Base-by-base conservation (phyloP, 2,329 filamentous ascomycete species). In the Claviceps maximensis region DNA sequence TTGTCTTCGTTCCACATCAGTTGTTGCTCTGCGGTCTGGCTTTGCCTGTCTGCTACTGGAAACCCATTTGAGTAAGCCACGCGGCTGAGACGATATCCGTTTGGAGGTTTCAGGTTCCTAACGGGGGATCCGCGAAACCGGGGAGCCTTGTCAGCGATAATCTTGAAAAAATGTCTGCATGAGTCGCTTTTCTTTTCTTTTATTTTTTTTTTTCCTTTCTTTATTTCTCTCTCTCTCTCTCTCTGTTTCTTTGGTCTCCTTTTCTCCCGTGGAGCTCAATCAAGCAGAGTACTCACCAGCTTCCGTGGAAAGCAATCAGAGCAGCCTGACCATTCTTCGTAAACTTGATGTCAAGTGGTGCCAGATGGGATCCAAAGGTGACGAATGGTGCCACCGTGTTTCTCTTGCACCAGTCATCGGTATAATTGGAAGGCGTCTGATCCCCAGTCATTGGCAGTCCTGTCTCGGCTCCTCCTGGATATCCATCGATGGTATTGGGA, bases 281-380 rank as follows among this genome's bases (percentile, higher is more conserved):
- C 36, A n/a, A 7, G 36, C 40, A 19, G 40, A 41, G n/a, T 25
- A 17, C 41, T 44, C 45, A 64, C 64, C 81, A 84, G 63, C 76
- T 81, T 12, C 82, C 82, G 61, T 84, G 81, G 62, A 84, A 82
- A 0, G 79, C 70, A 27, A 86, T 69, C 66, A 76, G 84, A 2
- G 79, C 80, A 4, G 72, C 74, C 13, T 72, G 76, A 13, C 75
- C 75, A 45, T 72, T 65, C 2, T 69, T 63, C 56, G 77, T 75
- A 67, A 86, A 86, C 55, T 78, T 76, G 56, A 85, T 75, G 58
- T 84, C 82, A 4, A 86, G 67, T 0, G 83, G 83, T 1, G 83
- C 82, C 63, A 75, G 80, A 59, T 86, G 82, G 2, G 81, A 56
- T 17, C 54, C 55, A 54, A 65, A 63, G 8, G 61, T 64, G 13